A percentile compares a stretch with the other conserved stretches of the same genome.
Evolutionary conservation across 2,329 filamentous ascomycete species (phyloP).

Genomic region (Aspergillus novofumigatus): DNA sequence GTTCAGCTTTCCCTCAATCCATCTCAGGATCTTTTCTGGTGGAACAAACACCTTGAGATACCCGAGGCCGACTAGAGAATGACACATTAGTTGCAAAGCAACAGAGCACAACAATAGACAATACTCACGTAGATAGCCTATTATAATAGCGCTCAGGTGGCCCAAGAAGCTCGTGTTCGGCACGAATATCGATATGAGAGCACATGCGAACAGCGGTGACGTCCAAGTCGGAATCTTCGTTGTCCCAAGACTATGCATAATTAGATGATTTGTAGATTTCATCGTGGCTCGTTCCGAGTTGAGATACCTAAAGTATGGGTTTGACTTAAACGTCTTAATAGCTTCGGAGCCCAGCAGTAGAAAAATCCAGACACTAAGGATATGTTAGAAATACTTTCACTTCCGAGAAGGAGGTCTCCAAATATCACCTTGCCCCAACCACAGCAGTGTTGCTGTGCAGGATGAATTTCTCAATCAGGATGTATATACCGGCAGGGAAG

Average conservation of each 20-base stretch:
- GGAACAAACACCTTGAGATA: constrained; percentile 87
- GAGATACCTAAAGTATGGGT: constrained; percentile 66
- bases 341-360: constrained; percentile 79
- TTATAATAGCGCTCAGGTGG: constrained; percentile 74
- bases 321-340: constrained; percentile 75
- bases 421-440: constrained; percentile 72
- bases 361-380: constrained; percentile 80
- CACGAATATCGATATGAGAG: constrained; percentile 71
- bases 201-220: constrained; percentile 71
- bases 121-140: constrained; percentile 79
- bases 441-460: constrained; percentile 68
- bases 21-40: constrained; percentile 80
- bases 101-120: neutral
- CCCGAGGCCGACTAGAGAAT: constrained; percentile 66
- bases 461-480: constrained; percentile 70
- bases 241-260: constrained; percentile 47
- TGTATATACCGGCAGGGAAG: constrained; percentile 76
- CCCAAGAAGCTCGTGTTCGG: constrained; percentile 80
- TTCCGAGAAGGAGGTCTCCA: neutral
- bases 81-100: constrained; percentile 3
- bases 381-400: constrained; percentile 10
- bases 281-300: too few species aligned
- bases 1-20: constrained; percentile 84
- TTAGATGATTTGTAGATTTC: neutral
- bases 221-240: constrained; percentile 87